Evolutionary conservation across 495 filamentous ascomycete genomes (phyloP), one percentile per base, ranked within the genome.

Genomic region (Apodospora peruviana): DNA sequence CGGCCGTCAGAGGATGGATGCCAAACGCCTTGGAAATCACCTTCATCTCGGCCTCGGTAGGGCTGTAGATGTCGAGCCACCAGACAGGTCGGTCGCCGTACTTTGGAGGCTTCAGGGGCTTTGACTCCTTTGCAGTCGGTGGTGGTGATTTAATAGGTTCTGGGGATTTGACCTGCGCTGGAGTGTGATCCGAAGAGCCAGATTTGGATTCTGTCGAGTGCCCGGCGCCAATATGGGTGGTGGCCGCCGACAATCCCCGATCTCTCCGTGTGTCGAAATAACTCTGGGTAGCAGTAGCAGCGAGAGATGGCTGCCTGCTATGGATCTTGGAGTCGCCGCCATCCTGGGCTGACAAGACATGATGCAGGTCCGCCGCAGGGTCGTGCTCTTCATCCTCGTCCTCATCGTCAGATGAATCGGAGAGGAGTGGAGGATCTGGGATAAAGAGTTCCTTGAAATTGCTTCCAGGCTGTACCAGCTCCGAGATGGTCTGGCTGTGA

Each of bases 401-500:
- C 17, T 85, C 84, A 10, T 81, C 76, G 14, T 83, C 84, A 2
- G 81, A 85, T 3, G 54, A 64, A 47, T 79, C 77, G 3, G 68
- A 74, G 18, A 82, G 54, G 4, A 77, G 47, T 4, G 71, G 76
- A 0, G 74, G 76, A 23, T 81, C 77, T 10, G 77, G 77, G 10
- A 79, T 60, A 59, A 98, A 96, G 1, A 98, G 76, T 46, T 95
- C 88, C 48, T 71, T 72, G 66, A 98, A 98, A 40, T 77, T 86
- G 49, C 80, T 75, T 2, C 89, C 93, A 0, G 87, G 86, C 49
- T 93, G 90, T 2, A 91, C 77, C 22, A 98, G 74, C 59, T 95
- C 93, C 10, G 89, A 93, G 40, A 98, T 91, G 0, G 86, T 94
- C 61, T 95, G 90, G 18, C 88, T 90, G 63, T 97, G 93, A 52